phyloP scores from a whole-genome alignment of 805 yeast genomes.

The Nakazawaea wyomingensis region DNA sequence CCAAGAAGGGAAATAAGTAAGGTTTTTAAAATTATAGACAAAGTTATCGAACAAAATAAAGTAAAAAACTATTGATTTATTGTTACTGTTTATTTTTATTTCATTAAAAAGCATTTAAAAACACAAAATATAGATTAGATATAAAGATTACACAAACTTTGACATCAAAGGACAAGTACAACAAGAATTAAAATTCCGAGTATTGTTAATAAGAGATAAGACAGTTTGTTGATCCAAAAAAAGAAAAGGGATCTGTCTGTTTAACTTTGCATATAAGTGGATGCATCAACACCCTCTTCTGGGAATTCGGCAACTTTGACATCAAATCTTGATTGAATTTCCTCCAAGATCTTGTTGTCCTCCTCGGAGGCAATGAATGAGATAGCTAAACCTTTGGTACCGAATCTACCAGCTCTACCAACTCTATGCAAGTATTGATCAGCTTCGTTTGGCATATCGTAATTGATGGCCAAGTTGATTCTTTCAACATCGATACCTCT shows the following conservation, averaged over 20 bases:
- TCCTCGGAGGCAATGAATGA: constrained; percentile 82
- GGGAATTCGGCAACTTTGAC: constrained; percentile 95
- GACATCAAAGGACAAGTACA: not conserved
- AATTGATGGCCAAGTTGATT: constrained; percentile 95
- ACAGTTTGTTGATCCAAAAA: no score
- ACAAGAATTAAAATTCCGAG: no score
- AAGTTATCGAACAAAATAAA: constrained; percentile 8
- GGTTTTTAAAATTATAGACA: constrained; percentile 31
- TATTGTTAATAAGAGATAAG: no score
- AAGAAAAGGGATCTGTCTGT: not conserved
- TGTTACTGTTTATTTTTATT: not conserved
- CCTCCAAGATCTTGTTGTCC: constrained; percentile 84
- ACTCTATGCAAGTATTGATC: constrained; percentile 99
- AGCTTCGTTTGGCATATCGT: constrained; percentile 93
- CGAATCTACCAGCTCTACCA: constrained; percentile 99
- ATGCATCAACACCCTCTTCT: constrained; percentile 95
- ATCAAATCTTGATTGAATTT: constrained; percentile 96
- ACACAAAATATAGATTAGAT: not conserved
- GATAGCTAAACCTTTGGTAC: constrained; percentile 96
- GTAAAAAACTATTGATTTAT: not conserved
- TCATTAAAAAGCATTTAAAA: not conserved
- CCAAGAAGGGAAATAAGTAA: constrained; percentile 34
- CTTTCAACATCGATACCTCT: constrained; percentile 99
- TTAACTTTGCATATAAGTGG: constrained; percentile 95
- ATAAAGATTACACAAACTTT: not conserved